Evolutionary conservation across 179 eudicot genomes (phyloP), one percentile per base, ranked within the genome.

Genomic region (Actinidia arguta): DNA sequence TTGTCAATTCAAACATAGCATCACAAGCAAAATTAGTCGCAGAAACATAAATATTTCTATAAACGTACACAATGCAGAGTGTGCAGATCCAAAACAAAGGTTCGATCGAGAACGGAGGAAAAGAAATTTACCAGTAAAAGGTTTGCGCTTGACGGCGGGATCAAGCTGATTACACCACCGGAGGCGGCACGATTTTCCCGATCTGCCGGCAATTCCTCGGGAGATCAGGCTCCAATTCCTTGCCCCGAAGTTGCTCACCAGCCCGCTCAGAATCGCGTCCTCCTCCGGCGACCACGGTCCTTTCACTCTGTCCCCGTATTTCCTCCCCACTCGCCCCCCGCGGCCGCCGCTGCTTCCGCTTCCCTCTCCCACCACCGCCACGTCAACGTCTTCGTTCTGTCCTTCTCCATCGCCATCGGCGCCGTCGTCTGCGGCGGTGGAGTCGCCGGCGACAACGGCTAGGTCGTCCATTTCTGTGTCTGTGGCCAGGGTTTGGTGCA

Each of bases 151-250:
- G 61, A 90, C 89, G 22, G 87, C 70, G 31, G 93, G 95, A 72
- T 92, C 93, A 7, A 92, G 91, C 86, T 90, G 95, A 83, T 92
- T 92, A 46, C 93, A 92, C 95, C 95, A 92, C 44, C 95, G 78
- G 18, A 92, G 85, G 47, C 93, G 90, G 75, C 95, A 92, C 39
- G 93, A 90, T 78, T 92, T 92, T 25, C 95, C 95, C 31, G 95
- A 92, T 83, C 95, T 83, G 14, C 95, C 95, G 13, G 92, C 85
- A 31, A 92, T 86, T 11, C 91, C 91, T 14, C 87, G 85, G 8
- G 95, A 92, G 42, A 92, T 88, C 64, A 92, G 61, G 72, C 92
- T 90, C 95, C 95, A 92, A 80, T 92, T 92, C 81, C 90, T 81
- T 6, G 95, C 87, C 55, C 95, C 95, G 64, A 92, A 90, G 61